A percentile compares a stretch with the other conserved stretches of the same genome.
These are phyloP conservation scores for Adansonia rubrostipa DNA, from an alignment of 441 rosid genomes.

Conservation along the genomic window DNA sequence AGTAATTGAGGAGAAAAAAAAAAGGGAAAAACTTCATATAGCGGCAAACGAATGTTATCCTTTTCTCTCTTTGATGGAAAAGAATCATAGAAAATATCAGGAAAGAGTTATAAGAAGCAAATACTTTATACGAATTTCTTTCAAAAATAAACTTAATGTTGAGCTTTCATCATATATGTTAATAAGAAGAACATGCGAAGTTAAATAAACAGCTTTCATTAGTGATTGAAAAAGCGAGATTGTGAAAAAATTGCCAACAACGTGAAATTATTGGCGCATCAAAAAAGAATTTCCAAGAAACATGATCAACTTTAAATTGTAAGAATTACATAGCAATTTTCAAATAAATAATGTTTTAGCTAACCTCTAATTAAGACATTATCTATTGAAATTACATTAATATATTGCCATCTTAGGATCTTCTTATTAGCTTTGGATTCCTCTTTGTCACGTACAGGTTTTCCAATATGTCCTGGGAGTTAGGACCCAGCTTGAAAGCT, in stretches of 20 bases:
- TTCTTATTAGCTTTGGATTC: slow-evolving; percentile 23
- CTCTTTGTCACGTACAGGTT: background rate
- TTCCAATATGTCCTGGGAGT: background rate
- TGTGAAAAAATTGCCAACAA: background rate
- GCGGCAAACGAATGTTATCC: background rate
- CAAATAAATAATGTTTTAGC: no score
- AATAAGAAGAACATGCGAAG: background rate
- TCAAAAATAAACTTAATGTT: background rate
- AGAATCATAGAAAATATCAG: background rate
- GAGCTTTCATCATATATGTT: background rate
- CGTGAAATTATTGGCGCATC: background rate
- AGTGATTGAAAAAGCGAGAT: background rate
- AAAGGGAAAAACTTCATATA: background rate
- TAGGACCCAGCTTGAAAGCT: slow-evolving; percentile 24
- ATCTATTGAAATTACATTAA: background rate
- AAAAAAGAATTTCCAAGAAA: background rate
- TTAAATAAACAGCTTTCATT: no score
- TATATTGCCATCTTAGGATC: background rate
- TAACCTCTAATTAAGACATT: background rate
- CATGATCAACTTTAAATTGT: background rate
- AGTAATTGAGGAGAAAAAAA: background rate
- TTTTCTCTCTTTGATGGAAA: background rate
- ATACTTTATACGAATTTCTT: background rate
- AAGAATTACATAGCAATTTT: background rate
- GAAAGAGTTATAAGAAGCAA: background rate